Base-by-base conservation (phyloP, 371 early-diverging fungal species). In the Mucor sp. region DNA sequence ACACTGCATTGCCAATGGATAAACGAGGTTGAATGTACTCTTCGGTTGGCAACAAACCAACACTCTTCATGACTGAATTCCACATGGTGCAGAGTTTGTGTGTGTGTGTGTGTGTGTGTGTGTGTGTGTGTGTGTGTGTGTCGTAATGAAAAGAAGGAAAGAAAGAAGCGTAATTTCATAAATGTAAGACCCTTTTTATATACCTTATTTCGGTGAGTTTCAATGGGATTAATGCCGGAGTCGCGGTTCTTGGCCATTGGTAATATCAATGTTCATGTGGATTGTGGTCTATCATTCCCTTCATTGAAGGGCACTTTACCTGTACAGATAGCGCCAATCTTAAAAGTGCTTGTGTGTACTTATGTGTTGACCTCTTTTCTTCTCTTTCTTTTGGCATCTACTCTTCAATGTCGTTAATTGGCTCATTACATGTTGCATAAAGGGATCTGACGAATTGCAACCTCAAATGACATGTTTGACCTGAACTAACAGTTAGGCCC, bases 1-100 rank as follows among this genome's bases (percentile, higher is more conserved):
- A 61, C 9, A 75, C 73, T 50, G 75, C 65, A 50, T 63, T 60
- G 0, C 73, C 76, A 62, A 75, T 70, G 12, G 73, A 75, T 23
- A 75, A 53, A 21, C 73, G 69, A 17, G 73, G 73, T 23, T 67
- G 61, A 27, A 75, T 59, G 19, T 65, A 64, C 3, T 75, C 73
- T 39, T 72, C 73, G 3, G 62, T 27, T n/a, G 69, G 58, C 2
- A 61, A 53, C 23, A 75, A 59, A 5, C 72, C 76, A 23, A 72
- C 37, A n/a, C 48, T 58, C 27, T 75, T 75, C 37, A 67, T 55
- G 4, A 75, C 59, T n/a, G 67, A 67, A 62, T 65, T 60, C 65
- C 67, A 69, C 76, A 75, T 75, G 6, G 9, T 58, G 9, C 30
- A 12, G 23, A 41, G 14, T 44, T 27, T 39, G 27, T 15, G 57